phyloP scores from a whole-genome alignment of 2,329 filamentous ascomycete genomes.

The Sclerotiophoma versabilis region DNA sequence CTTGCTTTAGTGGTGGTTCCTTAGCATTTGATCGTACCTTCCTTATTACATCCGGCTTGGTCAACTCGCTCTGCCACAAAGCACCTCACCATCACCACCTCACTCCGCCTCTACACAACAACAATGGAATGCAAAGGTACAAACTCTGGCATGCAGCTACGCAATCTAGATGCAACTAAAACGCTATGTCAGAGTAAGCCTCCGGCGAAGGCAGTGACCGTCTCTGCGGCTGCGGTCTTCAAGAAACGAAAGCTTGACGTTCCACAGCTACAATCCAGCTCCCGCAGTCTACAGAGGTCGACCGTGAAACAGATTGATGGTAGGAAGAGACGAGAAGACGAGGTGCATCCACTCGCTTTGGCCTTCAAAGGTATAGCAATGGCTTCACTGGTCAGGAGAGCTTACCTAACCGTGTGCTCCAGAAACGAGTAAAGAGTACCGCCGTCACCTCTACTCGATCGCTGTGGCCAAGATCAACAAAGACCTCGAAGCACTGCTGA shows the following conservation, averaged over 20 bases:
- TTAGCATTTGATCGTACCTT: background rate
- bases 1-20: background rate
- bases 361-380: slow-evolving; percentile 37
- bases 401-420: slow-evolving; percentile 13
- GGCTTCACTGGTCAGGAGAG: background rate
- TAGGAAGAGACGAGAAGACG: slow-evolving; percentile 9
- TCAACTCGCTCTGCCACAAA: background rate
- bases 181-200: background rate
- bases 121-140: background rate
- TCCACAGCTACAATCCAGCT: slow-evolving; percentile 12
- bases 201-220: slow-evolving; percentile 11
- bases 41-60: background rate
- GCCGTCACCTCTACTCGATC: slow-evolving; percentile 31
- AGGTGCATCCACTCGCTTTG: slow-evolving; percentile 33
- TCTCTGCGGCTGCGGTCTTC: slow-evolving; percentile 39
- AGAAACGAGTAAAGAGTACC: slow-evolving; percentile 41
- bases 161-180: background rate
- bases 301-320: background rate
- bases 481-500: slow-evolving; percentile 24
- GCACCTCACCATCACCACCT: slow-evolving; percentile 1
- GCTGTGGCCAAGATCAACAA: slow-evolving; percentile 30
- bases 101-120: background rate
- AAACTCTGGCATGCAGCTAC: background rate
- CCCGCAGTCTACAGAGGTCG: slow-evolving; percentile 17
- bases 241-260: slow-evolving; percentile 9